These are phyloP conservation scores for Lasiodiplodia hormozganensis DNA, from an alignment of 2,329 filamentous ascomycete species.

Conservation along the genomic window DNA sequence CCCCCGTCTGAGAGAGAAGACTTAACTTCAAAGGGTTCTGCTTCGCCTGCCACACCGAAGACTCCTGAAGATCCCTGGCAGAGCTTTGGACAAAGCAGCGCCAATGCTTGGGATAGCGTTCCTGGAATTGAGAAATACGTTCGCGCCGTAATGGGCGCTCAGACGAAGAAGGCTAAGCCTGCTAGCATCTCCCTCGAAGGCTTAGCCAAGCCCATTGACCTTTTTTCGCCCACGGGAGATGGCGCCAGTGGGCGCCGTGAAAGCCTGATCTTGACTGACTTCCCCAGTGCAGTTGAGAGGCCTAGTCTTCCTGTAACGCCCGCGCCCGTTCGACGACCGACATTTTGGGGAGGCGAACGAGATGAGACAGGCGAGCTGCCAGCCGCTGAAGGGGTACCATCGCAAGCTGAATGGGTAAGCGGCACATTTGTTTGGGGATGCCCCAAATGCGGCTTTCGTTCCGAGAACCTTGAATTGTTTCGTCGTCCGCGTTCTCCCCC, in stretches of 20 bases:
- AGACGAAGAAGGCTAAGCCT: constrained; percentile 61
- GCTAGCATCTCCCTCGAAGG: constrained; percentile 43
- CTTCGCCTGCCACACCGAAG: constrained; percentile 35
- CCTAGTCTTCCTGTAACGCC: constrained; percentile 92
- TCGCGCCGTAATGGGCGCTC: constrained; percentile 69
- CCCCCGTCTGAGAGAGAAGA: neutral
- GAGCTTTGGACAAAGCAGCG: constrained; percentile 68
- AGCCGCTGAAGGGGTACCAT: constrained; percentile 80
- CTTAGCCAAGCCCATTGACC: constrained; percentile 37
- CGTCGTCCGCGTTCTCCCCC: constrained; percentile 8
- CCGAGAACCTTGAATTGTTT: constrained; percentile 28
- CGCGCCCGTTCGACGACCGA: constrained; percentile 74
- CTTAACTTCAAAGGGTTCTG: constrained; percentile 30
- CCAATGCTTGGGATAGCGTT: constrained; percentile 92
- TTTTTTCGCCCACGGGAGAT: constrained; percentile 43
- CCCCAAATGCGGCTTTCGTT: constrained; percentile 53
- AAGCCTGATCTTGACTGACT: constrained; percentile 80
- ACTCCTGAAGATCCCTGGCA: constrained; percentile 69
- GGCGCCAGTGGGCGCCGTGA: constrained; percentile 51
- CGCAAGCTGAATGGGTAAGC: constrained; percentile 88
- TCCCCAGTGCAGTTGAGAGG: constrained; percentile 80
- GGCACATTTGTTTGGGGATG: constrained; percentile 79
- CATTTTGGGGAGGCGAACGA: constrained; percentile 70
- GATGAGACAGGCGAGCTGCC: constrained; percentile 68
- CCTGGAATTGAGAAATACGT: constrained; percentile 90